Percentiles rank a stretch among this genome's conserved stretches.
These are phyloP conservation scores for Fusarium sambucinum DNA, from an alignment of 2,329 filamentous ascomycete genomes.

Conservation along the genomic window DNA sequence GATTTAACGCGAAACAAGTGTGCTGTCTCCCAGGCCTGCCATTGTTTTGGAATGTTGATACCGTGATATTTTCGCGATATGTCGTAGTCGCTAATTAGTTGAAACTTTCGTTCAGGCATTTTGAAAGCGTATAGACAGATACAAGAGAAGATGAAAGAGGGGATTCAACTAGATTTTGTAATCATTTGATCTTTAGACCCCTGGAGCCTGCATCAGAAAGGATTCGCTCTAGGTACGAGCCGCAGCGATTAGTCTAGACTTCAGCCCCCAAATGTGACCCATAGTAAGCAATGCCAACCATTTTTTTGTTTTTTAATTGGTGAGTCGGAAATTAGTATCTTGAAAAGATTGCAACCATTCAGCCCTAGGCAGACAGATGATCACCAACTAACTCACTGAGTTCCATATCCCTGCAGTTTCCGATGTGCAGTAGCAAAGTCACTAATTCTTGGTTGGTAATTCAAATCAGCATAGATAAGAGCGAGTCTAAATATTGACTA, in stretches of 20 bases:
- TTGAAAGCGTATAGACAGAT: neutral
- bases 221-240: constrained; percentile 2
- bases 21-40: constrained; percentile 15
- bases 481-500: neutral
- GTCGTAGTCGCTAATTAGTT: neutral
- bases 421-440: neutral
- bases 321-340: neutral
- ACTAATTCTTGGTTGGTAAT: too few relatives aligned
- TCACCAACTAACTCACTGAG: neutral
- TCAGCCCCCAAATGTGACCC: neutral
- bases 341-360: neutral
- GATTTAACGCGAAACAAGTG: neutral
- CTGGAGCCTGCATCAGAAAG: neutral
- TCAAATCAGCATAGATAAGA: neutral
- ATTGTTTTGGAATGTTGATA: neutral
- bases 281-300: neutral
- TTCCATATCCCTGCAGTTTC: neutral
- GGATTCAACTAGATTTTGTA: neutral
- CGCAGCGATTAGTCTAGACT: neutral
- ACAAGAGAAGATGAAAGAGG: neutral
- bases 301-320: neutral
- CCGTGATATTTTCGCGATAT: neutral
- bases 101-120: constrained; percentile 1
- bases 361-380: neutral
- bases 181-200: neutral